Percentiles rank a stretch among this genome's conserved stretches.
phyloP scores from a whole-genome alignment of 306 rosid species.

The Cicer yamashitae region DNA sequence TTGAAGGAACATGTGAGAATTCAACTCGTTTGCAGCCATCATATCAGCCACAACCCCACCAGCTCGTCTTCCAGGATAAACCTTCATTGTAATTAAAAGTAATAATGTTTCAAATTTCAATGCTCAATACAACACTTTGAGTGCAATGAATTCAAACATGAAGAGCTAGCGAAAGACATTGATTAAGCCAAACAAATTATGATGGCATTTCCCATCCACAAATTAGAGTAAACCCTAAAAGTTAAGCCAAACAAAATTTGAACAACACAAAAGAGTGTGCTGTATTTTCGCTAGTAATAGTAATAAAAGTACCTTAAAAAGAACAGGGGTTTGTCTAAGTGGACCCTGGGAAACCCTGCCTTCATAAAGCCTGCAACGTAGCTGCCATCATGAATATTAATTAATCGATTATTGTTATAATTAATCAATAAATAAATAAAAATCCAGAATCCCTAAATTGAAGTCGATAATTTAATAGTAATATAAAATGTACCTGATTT shows the following conservation, averaged over 20 bases:
- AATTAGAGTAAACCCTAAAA: too few relatives aligned
- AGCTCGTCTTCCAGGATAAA: constrained; percentile 87
- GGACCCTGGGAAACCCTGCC: constrained; percentile 92
- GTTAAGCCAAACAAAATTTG: too few relatives aligned
- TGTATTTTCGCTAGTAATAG: background rate
- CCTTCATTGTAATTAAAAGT: constrained; percentile 53
- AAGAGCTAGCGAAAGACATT: constrained; percentile 12
- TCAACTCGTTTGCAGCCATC: constrained; percentile 97
- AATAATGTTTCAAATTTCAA: constrained; percentile 13
- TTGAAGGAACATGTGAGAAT: constrained; percentile 82
- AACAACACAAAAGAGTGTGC: too few relatives aligned
- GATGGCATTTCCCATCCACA: too few relatives aligned
- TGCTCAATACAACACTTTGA: constrained; percentile 11
- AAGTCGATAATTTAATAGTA: background rate
- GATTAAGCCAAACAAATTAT: too few relatives aligned
- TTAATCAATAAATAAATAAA: background rate
- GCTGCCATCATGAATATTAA: constrained; percentile 61
- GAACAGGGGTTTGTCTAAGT: constrained; percentile 66
- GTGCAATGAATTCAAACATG: constrained; percentile 17
- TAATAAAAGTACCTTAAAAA: constrained; percentile 69
- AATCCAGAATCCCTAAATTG: background rate
- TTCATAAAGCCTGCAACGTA: constrained; percentile 83
- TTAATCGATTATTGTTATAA: constrained; percentile 44
- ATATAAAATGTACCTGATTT: constrained; percentile 58
- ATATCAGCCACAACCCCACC: constrained; percentile 90